Base-by-base conservation (phyloP, 2,329 filamentous ascomycete species). In the Arthrobotrys conoides region DNA sequence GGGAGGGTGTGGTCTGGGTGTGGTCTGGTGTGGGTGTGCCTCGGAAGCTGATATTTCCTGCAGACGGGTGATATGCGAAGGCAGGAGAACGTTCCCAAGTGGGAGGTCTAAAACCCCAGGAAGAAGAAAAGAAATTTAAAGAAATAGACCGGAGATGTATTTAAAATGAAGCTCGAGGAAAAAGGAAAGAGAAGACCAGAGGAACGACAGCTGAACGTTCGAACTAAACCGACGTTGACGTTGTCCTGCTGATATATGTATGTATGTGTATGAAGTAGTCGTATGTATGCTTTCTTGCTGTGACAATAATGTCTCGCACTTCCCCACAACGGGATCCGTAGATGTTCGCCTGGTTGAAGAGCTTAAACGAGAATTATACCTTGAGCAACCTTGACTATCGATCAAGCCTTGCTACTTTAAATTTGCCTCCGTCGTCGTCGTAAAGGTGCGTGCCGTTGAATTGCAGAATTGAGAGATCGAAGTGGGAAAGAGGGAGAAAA, bases 31-130 rank as follows among this genome's bases (percentile, higher is more conserved):
- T 63, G 51, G 68, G 68, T 78, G 75, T 72, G 68, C 73, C 75
- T 78, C 75, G 75, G 75, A 78, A 72, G 72, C 68, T 78, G 68
- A 71, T 77, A 78, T 78, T 78, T 78, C 75, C 75, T 78, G 75
- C 75, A 78, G 75, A 65, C 75, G 75, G 75, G 68, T 78, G 75
- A 78, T 78, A 72, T 77, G 68, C 75, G 75, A 72, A 78, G 75
- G 75, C 75, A 78, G 75, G 75, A 77, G 73, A 68, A 46, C 36
- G 36, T 10, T 48, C 63, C 59, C 72, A 65, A 53, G 59, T 57
- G 65, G 55, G 65, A 66, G 59, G 73, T 77, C 68, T 77, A 68
- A 77, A 77, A 64, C 75, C 75, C 53, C 67, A 77, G 33, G 16
- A 18, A 71, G 30, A 53, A 53, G 46, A 55, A 68, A 68, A 71